Conservation (phyloP, 495 filamentous ascomycete species). For the Xylaria grammica region DNA sequence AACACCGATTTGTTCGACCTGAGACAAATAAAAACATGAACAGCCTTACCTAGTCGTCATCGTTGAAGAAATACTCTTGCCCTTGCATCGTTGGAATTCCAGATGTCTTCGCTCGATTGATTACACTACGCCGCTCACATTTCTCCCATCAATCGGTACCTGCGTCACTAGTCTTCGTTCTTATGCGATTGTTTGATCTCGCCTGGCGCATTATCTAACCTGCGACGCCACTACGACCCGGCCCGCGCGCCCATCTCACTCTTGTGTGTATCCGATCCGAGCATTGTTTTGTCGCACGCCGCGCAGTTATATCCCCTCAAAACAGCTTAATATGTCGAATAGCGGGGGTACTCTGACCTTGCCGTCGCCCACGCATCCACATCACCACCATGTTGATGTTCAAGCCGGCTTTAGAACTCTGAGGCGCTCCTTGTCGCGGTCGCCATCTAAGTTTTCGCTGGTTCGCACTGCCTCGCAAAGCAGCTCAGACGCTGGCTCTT, state of each 20-base stretch:
- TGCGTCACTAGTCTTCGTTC: not conserved
- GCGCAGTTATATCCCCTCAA: constrained; percentile 15
- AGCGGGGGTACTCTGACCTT: constrained; percentile 78
- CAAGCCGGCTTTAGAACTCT: constrained; percentile 77
- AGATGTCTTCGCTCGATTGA: constrained; percentile 31
- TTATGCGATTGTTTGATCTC: constrained; percentile 16
- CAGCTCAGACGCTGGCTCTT: constrained; percentile 33
- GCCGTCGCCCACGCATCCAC: constrained; percentile 71
- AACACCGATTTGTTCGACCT: not conserved
- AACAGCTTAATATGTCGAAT: constrained; percentile 46
- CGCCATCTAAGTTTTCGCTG: constrained; percentile 82
- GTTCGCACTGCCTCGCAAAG: constrained; percentile 56
- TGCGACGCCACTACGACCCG: constrained; percentile 13
- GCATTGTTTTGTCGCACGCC: constrained; percentile 10
- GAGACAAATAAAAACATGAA: constrained; percentile 20
- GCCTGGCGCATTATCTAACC: constrained; percentile 13
- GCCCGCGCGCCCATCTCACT: constrained; percentile 9
- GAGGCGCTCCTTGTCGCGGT: constrained; percentile 82
- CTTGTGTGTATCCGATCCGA: constrained; percentile 15
- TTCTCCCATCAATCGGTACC: constrained; percentile 23
- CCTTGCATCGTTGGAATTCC: constrained; percentile 42
- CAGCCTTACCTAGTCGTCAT: constrained; percentile 13
- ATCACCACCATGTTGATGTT: constrained; percentile 78
- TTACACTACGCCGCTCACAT: constrained; percentile 30
- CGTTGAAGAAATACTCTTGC: constrained; percentile 36